phyloP scores from a whole-genome alignment of 169 alveolate species.

The Eimeria praecox region DNA sequence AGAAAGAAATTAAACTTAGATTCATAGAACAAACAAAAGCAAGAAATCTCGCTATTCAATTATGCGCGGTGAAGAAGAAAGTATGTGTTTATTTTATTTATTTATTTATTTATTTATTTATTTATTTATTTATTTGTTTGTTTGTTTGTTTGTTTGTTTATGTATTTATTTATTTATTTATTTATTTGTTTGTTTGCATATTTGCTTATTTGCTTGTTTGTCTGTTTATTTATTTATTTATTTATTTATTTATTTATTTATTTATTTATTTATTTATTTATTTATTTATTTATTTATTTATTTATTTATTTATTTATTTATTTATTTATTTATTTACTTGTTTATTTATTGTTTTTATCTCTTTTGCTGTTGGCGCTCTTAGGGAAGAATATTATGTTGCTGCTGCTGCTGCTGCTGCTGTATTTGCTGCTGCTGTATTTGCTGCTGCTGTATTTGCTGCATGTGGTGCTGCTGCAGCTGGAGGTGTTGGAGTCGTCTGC shows the following conservation, averaged over 20 bases:
- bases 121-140: background rate
- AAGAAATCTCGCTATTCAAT: background rate
- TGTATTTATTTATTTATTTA: too few relatives aligned
- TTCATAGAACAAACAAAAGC: background rate
- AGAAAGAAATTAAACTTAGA: background rate
- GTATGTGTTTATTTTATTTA: background rate
- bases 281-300: too few relatives aligned
- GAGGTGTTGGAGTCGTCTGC: conserved; percentile 37
- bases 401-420: background rate
- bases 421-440: too few relatives aligned
- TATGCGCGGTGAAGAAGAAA: background rate
- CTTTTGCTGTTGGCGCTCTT: background rate
- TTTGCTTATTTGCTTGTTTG: background rate
- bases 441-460: background rate
- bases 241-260: too few relatives aligned
- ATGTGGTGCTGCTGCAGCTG: conserved; percentile 19
- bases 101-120: background rate
- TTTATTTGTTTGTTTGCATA: background rate
- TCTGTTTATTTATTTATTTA: background rate
- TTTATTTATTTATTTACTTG: background rate
- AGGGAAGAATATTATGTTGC: background rate
- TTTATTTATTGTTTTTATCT: background rate
- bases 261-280: background rate
- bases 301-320: too few relatives aligned
- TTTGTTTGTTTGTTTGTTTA: background rate